Percentiles rank a stretch among this genome's conserved stretches.
phyloP scores from a whole-genome alignment of 2,329 filamentous ascomycete genomes.

The Aspergillus arachidicola region DNA sequence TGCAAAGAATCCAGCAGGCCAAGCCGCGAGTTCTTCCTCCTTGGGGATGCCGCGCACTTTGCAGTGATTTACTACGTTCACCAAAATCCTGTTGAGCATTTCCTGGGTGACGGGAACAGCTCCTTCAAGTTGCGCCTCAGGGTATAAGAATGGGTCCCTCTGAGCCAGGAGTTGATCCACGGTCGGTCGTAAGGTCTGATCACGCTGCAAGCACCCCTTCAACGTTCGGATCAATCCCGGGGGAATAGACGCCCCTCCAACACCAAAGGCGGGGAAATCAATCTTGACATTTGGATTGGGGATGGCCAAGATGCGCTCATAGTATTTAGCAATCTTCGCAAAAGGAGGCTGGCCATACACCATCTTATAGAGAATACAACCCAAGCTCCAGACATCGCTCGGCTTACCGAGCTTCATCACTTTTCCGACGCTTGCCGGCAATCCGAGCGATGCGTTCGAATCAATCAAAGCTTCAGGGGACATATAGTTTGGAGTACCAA shows the following conservation, averaged over 20 bases:
- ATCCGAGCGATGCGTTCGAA: constrained; percentile 66
- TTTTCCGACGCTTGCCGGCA: constrained; percentile 58
- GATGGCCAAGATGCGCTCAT: constrained; percentile 70
- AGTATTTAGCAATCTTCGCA: constrained; percentile 84
- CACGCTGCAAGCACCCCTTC: constrained; percentile 60
- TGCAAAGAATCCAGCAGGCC: constrained; percentile 52
- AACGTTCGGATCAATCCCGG: constrained; percentile 59
- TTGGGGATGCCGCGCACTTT: constrained; percentile 57
- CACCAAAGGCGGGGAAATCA: constrained; percentile 48
- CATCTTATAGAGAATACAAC: constrained; percentile 97
- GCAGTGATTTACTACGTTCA: constrained; percentile 63
- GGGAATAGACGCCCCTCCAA: constrained; percentile 56
- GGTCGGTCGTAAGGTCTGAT: constrained; percentile 59
- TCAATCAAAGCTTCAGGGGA: constrained; percentile 92
- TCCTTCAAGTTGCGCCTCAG: constrained; percentile 52
- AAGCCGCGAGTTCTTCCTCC: constrained; percentile 57
- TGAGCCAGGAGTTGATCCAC: constrained; percentile 59
- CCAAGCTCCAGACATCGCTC: constrained; percentile 92
- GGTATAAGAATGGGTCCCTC: constrained; percentile 61
- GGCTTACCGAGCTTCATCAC: constrained; percentile 96
- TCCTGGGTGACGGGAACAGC: constrained; percentile 58
- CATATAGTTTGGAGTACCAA: constrained; percentile 99
- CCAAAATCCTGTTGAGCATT: constrained; percentile 62
- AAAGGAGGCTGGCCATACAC: constrained; percentile 97
- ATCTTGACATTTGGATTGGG: constrained; percentile 53